Percentiles rank a stretch among this genome's conserved stretches.
phyloP scores from a whole-genome alignment of 1,284 basidiomycete species.

The Coniophora puteana region DNA sequence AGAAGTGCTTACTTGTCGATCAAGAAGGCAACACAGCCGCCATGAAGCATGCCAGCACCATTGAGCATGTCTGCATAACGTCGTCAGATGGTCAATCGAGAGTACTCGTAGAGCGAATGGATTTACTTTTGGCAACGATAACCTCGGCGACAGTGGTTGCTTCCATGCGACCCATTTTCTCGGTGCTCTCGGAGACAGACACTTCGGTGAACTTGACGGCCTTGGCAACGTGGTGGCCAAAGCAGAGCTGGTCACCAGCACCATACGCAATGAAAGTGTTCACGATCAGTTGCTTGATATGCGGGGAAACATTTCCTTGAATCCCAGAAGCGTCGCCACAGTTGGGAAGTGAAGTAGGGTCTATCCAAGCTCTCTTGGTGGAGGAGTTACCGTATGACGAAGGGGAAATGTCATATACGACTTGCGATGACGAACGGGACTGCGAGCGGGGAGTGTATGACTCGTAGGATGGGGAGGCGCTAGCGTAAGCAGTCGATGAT shows the following conservation, averaged over 20 bases:
- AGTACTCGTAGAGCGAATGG: neutral
- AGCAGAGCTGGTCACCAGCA: constrained; percentile 55
- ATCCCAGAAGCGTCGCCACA: constrained; percentile 51
- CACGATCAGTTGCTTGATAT: constrained; percentile 58
- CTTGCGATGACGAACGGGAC: constrained; percentile 11
- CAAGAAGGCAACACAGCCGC: constrained; percentile 66
- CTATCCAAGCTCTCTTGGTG: constrained; percentile 49
- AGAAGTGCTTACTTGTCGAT: constrained; percentile 56
- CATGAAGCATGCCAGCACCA: constrained; percentile 68
- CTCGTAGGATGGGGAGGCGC: constrained; percentile 21
- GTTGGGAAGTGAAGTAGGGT: constrained; percentile 53
- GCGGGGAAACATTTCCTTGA: constrained; percentile 54
- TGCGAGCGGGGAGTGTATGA: constrained; percentile 22
- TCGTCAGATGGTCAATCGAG: constrained; percentile 9
- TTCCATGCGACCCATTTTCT: constrained; percentile 46
- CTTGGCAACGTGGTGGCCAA: constrained; percentile 57
- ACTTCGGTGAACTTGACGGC: constrained; percentile 58
- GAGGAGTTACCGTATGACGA: constrained; percentile 14
- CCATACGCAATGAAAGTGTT: constrained; percentile 67
- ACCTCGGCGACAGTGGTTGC: constrained; percentile 59
- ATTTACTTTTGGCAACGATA: constrained; percentile 53
- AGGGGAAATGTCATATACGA: constrained; percentile 16
- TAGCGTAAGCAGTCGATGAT: constrained; percentile 23
- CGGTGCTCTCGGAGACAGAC: constrained; percentile 39
- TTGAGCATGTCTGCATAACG: constrained; percentile 57